phyloP scores from a whole-genome alignment of 176 grass and related monocot genomes.

The Bonia amplexicaulis region DNA sequence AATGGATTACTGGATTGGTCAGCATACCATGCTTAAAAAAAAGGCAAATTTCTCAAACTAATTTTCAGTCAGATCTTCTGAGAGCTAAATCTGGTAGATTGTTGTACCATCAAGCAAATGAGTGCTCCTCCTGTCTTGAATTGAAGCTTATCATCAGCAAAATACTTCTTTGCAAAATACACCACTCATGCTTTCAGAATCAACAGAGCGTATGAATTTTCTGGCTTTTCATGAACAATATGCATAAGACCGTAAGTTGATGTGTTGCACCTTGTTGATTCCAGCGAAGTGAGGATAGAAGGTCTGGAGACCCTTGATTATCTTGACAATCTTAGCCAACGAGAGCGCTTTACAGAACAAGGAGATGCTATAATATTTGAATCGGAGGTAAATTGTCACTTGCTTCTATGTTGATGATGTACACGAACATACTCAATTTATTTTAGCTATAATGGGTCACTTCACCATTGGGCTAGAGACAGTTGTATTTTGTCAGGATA shows the following conservation, averaged over 20 bases:
- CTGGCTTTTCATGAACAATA: background rate
- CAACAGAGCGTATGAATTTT: background rate
- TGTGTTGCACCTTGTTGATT: background rate
- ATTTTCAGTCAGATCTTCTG: background rate
- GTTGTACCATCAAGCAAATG: background rate
- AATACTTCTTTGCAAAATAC: background rate
- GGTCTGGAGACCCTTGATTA: conserved; percentile 94
- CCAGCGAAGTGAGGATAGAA: conserved; percentile 94
- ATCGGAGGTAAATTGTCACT: conserved; percentile 58
- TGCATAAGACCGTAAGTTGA: background rate
- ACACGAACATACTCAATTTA: background rate
- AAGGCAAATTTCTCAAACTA: background rate
- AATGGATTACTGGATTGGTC: background rate
- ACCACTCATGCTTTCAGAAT: background rate
- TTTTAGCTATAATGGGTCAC: background rate
- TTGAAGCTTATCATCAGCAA: background rate
- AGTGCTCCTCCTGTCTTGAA: background rate
- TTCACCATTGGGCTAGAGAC: background rate
- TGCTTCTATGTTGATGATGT: background rate
- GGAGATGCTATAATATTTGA: conserved; percentile 92
- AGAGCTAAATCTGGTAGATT: background rate
- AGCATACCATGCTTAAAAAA: background rate
- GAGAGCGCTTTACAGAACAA: conserved; percentile 81
- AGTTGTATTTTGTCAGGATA: background rate
- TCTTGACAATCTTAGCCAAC: conserved; percentile 74